These are phyloP conservation scores for Ophiocordyceps camponoti-floridani DNA, from an alignment of 2,329 filamentous ascomycete species.

Conservation along the genomic window DNA sequence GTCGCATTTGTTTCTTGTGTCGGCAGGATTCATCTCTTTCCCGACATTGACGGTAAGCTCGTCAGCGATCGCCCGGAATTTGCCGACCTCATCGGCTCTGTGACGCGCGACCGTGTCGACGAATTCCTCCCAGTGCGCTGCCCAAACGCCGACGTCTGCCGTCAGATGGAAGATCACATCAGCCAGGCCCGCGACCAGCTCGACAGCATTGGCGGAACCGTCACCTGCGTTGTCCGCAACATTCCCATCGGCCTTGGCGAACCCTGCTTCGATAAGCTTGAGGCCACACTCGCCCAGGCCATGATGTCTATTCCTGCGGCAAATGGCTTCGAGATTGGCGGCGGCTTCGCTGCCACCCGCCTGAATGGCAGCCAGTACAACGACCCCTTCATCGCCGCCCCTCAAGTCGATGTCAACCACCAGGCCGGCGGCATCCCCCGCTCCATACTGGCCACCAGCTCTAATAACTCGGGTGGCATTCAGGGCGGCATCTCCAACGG, in stretches of 20 bases:
- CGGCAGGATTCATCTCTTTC: slow-evolving; percentile 31
- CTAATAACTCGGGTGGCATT: slow-evolving; percentile 88
- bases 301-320: slow-evolving; percentile 92
- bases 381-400: slow-evolving; percentile 35
- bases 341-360: slow-evolving; percentile 74
- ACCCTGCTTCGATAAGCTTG: slow-evolving; percentile 88
- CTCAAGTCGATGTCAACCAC: slow-evolving; percentile 26
- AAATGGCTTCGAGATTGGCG: slow-evolving; percentile 92
- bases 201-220: slow-evolving; percentile 87
- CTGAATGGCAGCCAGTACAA: slow-evolving; percentile 84
- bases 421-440: slow-evolving; percentile 25
- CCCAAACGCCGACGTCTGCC: slow-evolving; percentile 46
- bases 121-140: slow-evolving; percentile 73
- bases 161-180: slow-evolving; percentile 64
- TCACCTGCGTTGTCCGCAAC: slow-evolving; percentile 85
- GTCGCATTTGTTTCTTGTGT: slow-evolving; percentile 80
- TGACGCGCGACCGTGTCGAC: slow-evolving; percentile 66
- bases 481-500: slow-evolving; percentile 94
- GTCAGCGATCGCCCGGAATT: slow-evolving; percentile 66
- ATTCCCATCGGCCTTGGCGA: slow-evolving; percentile 75
- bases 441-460: slow-evolving; percentile 63
- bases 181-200: slow-evolving; percentile 58
- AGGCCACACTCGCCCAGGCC: slow-evolving; percentile 77
- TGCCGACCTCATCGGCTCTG: slow-evolving; percentile 50
- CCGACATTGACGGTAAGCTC: slow-evolving; percentile 10